Percentiles rank a stretch among this genome's conserved stretches.
Conservation (phyloP, 2,329 filamentous ascomycete species). For the Dendrostoma leiphaemia region DNA sequence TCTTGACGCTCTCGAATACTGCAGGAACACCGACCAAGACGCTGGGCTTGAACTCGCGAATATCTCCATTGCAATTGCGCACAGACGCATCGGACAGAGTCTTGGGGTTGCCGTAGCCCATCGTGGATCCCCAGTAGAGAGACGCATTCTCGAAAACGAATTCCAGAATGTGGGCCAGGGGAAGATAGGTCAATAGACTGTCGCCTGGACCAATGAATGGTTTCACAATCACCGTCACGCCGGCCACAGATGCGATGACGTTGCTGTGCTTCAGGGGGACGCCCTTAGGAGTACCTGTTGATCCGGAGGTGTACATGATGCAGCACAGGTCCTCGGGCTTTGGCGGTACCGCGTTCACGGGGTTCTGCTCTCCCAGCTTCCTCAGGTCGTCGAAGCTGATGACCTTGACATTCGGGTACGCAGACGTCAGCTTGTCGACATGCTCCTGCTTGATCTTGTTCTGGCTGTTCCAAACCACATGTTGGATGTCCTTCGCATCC, state of each 20-base stretch:
- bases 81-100: conserved; percentile 81
- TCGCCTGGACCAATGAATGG: conserved; percentile 77
- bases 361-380: conserved; percentile 59
- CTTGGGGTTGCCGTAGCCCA: conserved; percentile 86
- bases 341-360: conserved; percentile 66
- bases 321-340: conserved; percentile 74
- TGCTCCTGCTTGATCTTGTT: conserved; percentile 49
- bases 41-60: conserved; percentile 79
- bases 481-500: conserved; percentile 47
- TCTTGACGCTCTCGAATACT: conserved; percentile 90
- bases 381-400: conserved; percentile 51
- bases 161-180: conserved; percentile 84
- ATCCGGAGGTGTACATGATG: conserved; percentile 72
- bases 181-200: conserved; percentile 77
- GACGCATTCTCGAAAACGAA: conserved; percentile 86
- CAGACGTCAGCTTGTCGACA: conserved; percentile 48
- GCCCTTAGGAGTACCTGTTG: conserved; percentile 80
- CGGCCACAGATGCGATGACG: conserved; percentile 73
- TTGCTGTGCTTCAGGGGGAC: conserved; percentile 73
- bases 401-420: conserved; percentile 45
- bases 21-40: conserved; percentile 84
- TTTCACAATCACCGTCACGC: conserved; percentile 74
- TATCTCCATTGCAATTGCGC: conserved; percentile 84
- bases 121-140: conserved; percentile 80
- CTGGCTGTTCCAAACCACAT: conserved; percentile 56